Percentiles rank a stretch among this genome's conserved stretches.
phyloP scores from a whole-genome alignment of 106 monocot genomes.

The Acorus gramineus region DNA sequence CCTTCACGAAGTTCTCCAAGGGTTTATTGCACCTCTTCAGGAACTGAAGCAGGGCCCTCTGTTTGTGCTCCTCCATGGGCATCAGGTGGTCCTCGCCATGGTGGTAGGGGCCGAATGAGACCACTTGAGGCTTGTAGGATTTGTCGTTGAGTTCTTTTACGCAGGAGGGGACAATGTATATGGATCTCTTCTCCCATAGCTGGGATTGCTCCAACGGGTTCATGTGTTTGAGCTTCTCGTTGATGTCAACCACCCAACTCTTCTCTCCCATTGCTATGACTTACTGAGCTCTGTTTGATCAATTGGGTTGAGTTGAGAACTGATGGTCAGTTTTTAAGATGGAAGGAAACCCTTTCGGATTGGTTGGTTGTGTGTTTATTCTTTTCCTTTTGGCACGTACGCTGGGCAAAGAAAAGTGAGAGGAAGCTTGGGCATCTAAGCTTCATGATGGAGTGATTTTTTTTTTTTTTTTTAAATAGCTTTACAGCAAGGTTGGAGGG shows the following conservation, averaged over 20 bases:
- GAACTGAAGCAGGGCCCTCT: slow-evolving; percentile 19
- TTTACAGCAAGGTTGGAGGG: too few relatives aligned
- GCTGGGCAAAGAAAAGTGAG: too few relatives aligned
- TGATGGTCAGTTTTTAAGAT: too few relatives aligned
- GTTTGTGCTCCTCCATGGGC: slow-evolving; percentile 27
- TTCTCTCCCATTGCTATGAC: background rate
- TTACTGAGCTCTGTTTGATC: too few relatives aligned
- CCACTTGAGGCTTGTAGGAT: slow-evolving; percentile 17
- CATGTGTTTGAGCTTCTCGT: background rate
- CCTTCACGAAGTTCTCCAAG: slow-evolving; percentile 4
- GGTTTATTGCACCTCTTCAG: slow-evolving; percentile 7
- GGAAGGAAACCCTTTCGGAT: too few relatives aligned
- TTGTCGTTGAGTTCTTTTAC: slow-evolving; percentile 14
- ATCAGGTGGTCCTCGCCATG: slow-evolving; percentile 10
- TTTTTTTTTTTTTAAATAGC: too few relatives aligned
- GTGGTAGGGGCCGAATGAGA: slow-evolving; percentile 25
- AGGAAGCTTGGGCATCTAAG: too few relatives aligned
- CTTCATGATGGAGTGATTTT: too few relatives aligned
- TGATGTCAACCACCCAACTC: slow-evolving; percentile 16
- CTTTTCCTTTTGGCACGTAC: too few relatives aligned
- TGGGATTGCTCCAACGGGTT: background rate
- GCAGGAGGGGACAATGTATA: slow-evolving; percentile 16
- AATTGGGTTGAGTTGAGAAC: too few relatives aligned
- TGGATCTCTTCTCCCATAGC: slow-evolving; percentile 12
- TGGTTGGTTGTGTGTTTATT: too few relatives aligned